Base-by-base conservation (phyloP, 192 early-diverging fungal species). In the Coemansia sp. region DNA sequence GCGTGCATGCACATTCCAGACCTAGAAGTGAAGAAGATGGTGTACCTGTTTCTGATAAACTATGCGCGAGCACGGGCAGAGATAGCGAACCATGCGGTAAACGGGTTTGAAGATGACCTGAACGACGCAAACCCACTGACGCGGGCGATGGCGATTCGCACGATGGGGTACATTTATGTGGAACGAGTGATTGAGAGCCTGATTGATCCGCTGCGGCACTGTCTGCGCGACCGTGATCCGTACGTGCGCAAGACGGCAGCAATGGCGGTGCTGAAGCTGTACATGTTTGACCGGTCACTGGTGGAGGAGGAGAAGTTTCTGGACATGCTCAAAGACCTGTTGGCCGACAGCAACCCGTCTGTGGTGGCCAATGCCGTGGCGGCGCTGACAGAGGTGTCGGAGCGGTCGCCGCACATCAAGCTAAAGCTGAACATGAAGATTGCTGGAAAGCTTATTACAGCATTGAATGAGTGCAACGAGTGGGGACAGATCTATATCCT, bases 201-300 rank as follows among this genome's bases (percentile, higher is more conserved):
- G 52, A 84, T 88, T 45, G 95, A 97, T 56, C 96, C 96, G 2
- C 84, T 99, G 47, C 87, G 91, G 56, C 94, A 95, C 72, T 90
- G 91, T 56, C 75, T 99, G 38, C 82, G 80, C 86, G 95, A 99
- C 83, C 88, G 91, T 22, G 94, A 94, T 65, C 95, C 97, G 1
- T 99, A 99, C 73, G 97, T 99, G 55, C 85, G 90, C 61, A 99
- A 99, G 75, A 99, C 97, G 0, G 90, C 95, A 2, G 94, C 96
- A 1, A 88, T 97, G 45, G 89, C 88, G 58, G 96, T 99, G 25
- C 90, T 92, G 15, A 99, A 99, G 73, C 82, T 99, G 39, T 95
- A 88, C 74, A 87, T 95, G 86, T 89, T 94, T 76, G 89, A 95
- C 72, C 86, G 87, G 32, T 84, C 82, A 27, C 61, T 98, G 38